A percentile compares a stretch with the other conserved stretches of the same genome.
Evolutionary conservation across 108 stramenopile genomes (phyloP).

Genomic region (Nitzschia palea): DNA sequence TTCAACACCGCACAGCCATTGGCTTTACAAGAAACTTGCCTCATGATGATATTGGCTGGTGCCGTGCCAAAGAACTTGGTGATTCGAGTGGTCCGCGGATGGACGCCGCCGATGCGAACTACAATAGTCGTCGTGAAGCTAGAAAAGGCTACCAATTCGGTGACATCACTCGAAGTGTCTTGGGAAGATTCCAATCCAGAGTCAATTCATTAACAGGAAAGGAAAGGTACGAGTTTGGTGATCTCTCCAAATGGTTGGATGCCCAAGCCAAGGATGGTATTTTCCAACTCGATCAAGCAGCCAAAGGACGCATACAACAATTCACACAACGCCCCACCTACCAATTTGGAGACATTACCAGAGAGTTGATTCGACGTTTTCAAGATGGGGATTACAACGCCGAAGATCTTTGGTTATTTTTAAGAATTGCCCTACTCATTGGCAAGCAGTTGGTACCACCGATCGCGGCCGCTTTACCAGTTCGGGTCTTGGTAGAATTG

Average conservation of each 20-base stretch:
- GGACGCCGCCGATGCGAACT: constrained; percentile 1
- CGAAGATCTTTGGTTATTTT: constrained; percentile 21
- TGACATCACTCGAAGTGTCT: constrained; percentile 21
- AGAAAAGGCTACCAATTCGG: constrained; percentile 37
- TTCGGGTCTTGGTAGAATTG: constrained; percentile 19
- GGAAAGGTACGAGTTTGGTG: constrained; percentile 30
- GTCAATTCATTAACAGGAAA: constrained; percentile 26
- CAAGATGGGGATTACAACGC: constrained; percentile 18
- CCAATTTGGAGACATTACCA: constrained; percentile 63
- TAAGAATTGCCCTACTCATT: constrained; percentile 14
- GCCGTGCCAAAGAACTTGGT: no score
- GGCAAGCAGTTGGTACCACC: constrained; percentile 18
- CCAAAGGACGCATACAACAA: constrained; percentile 50
- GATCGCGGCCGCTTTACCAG: constrained; percentile 10
- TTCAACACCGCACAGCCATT: no score
- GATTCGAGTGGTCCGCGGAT: no score
- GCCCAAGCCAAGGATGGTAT: constrained; percentile 46
- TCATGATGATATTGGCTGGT: no score
- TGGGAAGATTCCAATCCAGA: constrained; percentile 2
- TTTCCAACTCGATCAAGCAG: constrained; percentile 46
- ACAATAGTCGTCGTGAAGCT: no score
- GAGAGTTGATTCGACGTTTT: constrained; percentile 28
- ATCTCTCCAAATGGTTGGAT: constrained; percentile 32
- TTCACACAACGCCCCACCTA: constrained; percentile 65
- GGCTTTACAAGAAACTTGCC: no score